Evolutionary conservation across 2,329 filamentous ascomycete genomes (phyloP).

Genomic region (Fusarium liriodendri): DNA sequence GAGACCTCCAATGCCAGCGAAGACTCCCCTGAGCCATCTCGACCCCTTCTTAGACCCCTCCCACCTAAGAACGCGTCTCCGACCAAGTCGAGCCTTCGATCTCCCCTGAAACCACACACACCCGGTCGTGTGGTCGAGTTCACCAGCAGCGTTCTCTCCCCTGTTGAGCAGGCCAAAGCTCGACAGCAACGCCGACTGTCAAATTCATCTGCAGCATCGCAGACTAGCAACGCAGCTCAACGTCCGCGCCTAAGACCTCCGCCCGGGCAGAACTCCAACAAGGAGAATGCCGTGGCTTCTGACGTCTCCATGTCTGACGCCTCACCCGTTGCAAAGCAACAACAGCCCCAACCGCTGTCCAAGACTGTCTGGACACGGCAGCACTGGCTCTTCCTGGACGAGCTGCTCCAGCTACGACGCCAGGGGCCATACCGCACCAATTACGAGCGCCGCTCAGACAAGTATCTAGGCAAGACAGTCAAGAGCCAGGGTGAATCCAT

Average conservation of each 20-base stretch:
- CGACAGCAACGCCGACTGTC: constrained; percentile 47
- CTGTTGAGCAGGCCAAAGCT: constrained; percentile 53
- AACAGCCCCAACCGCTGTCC: constrained; percentile 48
- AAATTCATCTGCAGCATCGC: constrained; percentile 36
- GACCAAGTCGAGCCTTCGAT: constrained; percentile 67
- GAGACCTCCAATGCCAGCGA: constrained; percentile 53
- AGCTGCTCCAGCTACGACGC: constrained; percentile 61
- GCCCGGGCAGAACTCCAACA: constrained; percentile 38
- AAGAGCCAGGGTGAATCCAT: constrained; percentile 59
- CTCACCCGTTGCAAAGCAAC: constrained; percentile 38
- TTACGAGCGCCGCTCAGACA: constrained; percentile 45
- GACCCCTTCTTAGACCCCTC: constrained; percentile 58
- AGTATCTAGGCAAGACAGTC: constrained; percentile 62
- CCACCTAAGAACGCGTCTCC: constrained; percentile 66
- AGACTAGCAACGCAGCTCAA: constrained; percentile 22
- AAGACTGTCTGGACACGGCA: constrained; percentile 59
- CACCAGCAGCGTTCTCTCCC: constrained; percentile 61
- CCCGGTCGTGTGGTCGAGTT: constrained; percentile 70
- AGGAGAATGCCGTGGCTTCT: constrained; percentile 48
- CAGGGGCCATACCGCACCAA: constrained; percentile 50
- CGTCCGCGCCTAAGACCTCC: constrained; percentile 17
- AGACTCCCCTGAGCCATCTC: constrained; percentile 51
- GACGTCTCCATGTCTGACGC: constrained; percentile 45
- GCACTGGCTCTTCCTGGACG: constrained; percentile 67
- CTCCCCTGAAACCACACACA: constrained; percentile 67